Percentiles rank a stretch among this genome's conserved stretches.
These are phyloP conservation scores for Pythium insidiosum DNA, from an alignment of 352 stramenopile species.

Conservation along the genomic window DNA sequence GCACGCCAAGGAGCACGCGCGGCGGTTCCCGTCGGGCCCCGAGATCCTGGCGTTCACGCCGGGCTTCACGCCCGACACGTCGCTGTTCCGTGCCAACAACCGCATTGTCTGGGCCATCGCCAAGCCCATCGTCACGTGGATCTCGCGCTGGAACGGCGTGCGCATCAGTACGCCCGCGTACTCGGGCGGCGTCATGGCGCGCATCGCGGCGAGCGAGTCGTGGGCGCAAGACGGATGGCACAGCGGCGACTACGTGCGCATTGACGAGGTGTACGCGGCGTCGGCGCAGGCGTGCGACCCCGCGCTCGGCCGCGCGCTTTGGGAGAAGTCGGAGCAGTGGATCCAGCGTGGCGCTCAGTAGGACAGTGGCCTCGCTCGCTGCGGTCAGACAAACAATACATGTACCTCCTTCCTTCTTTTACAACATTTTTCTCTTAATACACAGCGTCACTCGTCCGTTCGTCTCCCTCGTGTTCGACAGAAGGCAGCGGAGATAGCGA, in stretches of 20 bases:
- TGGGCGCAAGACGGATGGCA: conserved; percentile 7
- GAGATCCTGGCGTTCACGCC: conserved; percentile 13
- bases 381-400: too few species aligned
- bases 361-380: too few species aligned
- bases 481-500: not conserved
- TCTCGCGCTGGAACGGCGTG: conserved; percentile 3
- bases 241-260: conserved; percentile 17
- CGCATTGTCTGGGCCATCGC: not conserved
- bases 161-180: conserved; percentile 12
- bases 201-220: conserved; percentile 13
- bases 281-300: conserved; percentile 13
- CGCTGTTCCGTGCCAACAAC: conserved; percentile 10
- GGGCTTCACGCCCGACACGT: conserved; percentile 10
- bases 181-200: conserved; percentile 18
- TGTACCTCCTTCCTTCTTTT: too few species aligned
- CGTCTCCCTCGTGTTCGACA: too few species aligned
- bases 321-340: conserved; percentile 18
- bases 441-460: too few species aligned
- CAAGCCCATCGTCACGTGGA: not conserved
- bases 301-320: conserved; percentile 14
- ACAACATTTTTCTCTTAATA: too few species aligned
- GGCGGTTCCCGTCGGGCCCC: conserved; percentile 10
- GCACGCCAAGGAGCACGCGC: conserved; percentile 15
- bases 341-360: too few species aligned
- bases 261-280: conserved; percentile 12